These are phyloP conservation scores for Candida tibetensis DNA, from an alignment of 805 yeast genomes.

Conservation along the genomic window DNA sequence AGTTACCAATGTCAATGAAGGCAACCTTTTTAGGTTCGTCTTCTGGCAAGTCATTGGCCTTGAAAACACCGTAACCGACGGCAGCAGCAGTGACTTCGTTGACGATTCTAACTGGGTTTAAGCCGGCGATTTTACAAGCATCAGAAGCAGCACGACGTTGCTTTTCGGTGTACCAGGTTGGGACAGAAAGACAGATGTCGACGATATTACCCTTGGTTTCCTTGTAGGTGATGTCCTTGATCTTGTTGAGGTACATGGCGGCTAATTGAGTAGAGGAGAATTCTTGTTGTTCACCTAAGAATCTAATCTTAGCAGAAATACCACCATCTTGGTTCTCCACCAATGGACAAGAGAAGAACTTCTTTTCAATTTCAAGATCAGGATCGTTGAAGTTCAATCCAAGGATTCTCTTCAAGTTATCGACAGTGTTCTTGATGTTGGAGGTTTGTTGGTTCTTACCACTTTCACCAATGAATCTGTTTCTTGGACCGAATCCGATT, in stretches of 20 bases:
- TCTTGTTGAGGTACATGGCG: conserved; percentile 92
- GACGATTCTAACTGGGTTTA: conserved; percentile 97
- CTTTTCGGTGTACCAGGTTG: conserved; percentile 94
- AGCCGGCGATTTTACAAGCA: conserved; percentile 93
- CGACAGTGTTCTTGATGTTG: conserved; percentile 94
- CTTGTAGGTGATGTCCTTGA: conserved; percentile 71
- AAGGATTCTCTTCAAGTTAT: conserved; percentile 87
- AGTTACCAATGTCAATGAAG: conserved; percentile 95
- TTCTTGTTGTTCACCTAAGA: conserved; percentile 69
- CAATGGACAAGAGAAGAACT: conserved; percentile 70
- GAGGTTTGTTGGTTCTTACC: conserved; percentile 97
- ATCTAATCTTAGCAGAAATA: conserved; percentile 83
- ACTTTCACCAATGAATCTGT: conserved; percentile 90
- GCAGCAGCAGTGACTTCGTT: conserved; percentile 99
- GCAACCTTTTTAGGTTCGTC: conserved; percentile 88
- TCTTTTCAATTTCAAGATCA: conserved; percentile 71
- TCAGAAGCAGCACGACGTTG: conserved; percentile 96
- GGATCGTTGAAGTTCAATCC: conserved; percentile 76
- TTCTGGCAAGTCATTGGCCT: conserved; percentile 88
- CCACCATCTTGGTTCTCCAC: conserved; percentile 68
- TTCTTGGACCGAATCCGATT: conserved; percentile 87
- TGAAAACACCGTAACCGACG: conserved; percentile 98
- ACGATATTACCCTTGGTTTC: conserved; percentile 81
- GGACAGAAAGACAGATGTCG: conserved; percentile 93
- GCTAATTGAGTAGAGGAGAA: conserved; percentile 88